Evolutionary conservation across 306 rosid genomes (phyloP).

Genomic region (cucumber (Cucumis sativus)): DNA sequence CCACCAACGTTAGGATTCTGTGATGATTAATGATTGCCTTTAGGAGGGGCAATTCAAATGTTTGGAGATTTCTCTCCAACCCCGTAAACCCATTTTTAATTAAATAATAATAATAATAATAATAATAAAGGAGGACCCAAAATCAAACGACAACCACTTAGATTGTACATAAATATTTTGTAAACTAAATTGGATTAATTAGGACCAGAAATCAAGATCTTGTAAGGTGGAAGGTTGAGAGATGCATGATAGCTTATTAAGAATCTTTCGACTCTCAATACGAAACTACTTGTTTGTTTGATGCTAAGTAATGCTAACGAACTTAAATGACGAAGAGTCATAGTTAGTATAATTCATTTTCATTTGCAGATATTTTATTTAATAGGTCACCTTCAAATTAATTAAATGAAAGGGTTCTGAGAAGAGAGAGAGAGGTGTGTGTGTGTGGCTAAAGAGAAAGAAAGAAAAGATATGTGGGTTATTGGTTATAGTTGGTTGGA

Average conservation of each 20-base stretch:
- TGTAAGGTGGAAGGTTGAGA: neutral
- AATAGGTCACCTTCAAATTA: neutral
- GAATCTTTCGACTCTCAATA: neutral
- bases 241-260: neutral
- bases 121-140: neutral
- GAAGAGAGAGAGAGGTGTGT: neutral
- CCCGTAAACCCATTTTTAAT: neutral
- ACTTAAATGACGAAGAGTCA: no score
- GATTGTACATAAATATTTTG: neutral
- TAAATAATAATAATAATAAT: neutral
- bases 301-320: no score
- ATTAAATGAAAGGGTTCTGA: neutral
- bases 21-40: neutral
- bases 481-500: constrained; percentile 5
- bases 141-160: neutral
- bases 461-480: neutral
- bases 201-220: neutral
- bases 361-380: neutral
- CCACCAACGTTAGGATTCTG: neutral
- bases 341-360: neutral
- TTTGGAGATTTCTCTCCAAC: neutral
- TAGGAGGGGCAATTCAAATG: neutral
- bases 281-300: neutral
- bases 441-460: neutral
- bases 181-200: neutral